Base-by-base conservation (phyloP, 768 basidiomycete species). In the Lanmaoa pseudosensibilis region DNA sequence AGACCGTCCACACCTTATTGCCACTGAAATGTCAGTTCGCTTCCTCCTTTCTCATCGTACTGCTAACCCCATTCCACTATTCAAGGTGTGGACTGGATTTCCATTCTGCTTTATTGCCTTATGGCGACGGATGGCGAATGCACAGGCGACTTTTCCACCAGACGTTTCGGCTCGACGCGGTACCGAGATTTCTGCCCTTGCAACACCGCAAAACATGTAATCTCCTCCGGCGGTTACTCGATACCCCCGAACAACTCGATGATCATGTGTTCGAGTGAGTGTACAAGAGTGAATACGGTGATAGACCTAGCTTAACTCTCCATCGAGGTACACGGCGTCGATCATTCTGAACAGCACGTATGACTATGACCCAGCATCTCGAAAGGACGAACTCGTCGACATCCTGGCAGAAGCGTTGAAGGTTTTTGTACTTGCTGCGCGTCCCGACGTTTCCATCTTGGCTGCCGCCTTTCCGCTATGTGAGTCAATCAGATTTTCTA, bases 91-190 rank as follows among this genome's bases (percentile, higher is more conserved):
- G 59, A 4, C 0, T 55, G 5, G 58, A 13, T 7, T 61, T 51
- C 33, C 23, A 39, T 6, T 30, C 59, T 1, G 19, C 9, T 7
- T 0, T 46, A 0, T 2, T 60, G 38, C 43, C 16, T 0, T 56
- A 63, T 3, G 58, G 62, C 0, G 43, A 64, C n/a, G 11, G 2
- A n/a, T 63, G 62, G 62, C 48, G 60, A 23, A 13, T 58, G 5
- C 60, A 62, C 12, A 34, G 61, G 18, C 61, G 50, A 2, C n/a
- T 62, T 27, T 54, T 62, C 19, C 61, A 62, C 38, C 59, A 62
- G 27, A 51, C 60, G 0, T 58, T 62, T n/a, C 23, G 39, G 3
- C 11, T 1, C 0, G 41, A 49, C 0, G 48, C 27, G 1, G 43
- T 33, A 6, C 7, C 23, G 0, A 58, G 52, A 41, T 62, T 62